phyloP scores from a whole-genome alignment of 805 yeast species.

The Cyberlindnera americana region DNA sequence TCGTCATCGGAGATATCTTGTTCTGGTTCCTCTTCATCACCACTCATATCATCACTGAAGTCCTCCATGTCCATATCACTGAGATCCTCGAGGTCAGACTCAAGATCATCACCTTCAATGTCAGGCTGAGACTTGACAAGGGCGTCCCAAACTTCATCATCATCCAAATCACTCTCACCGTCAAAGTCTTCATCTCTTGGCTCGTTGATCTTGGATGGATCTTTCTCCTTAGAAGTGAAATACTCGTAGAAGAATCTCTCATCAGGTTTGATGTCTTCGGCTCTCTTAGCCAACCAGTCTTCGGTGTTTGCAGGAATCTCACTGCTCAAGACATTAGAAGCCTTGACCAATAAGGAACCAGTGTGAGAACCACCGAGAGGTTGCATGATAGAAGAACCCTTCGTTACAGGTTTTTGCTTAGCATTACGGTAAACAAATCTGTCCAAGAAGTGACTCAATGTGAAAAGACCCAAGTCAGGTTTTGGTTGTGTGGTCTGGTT shows the following conservation, averaged over 20 bases:
- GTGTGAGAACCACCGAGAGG: slow-evolving; percentile 87
- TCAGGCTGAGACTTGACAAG: slow-evolving; percentile 73
- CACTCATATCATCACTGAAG: slow-evolving; percentile 42
- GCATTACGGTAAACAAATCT: slow-evolving; percentile 94
- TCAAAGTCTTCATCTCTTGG: slow-evolving; percentile 36
- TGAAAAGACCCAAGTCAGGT: slow-evolving; percentile 88
- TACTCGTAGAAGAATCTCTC: slow-evolving; percentile 87
- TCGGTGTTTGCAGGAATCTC: slow-evolving; percentile 78
- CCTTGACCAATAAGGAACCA: slow-evolving; percentile 62
- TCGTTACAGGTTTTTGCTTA: slow-evolving; percentile 65
- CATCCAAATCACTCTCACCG: slow-evolving; percentile 47
- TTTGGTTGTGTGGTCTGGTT: slow-evolving; percentile 46
- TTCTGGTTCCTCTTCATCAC: slow-evolving; percentile 25
- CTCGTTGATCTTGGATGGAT: slow-evolving; percentile 30
- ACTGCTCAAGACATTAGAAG: slow-evolving; percentile 42
- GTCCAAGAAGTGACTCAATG: slow-evolving; percentile 88
- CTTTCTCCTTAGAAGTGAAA: slow-evolving; percentile 57
- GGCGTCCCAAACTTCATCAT: slow-evolving; percentile 79
- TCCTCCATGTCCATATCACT: slow-evolving; percentile 47
- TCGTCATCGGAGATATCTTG: slow-evolving; percentile 21
- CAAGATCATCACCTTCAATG: slow-evolving; percentile 49
- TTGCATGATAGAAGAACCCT: slow-evolving; percentile 95
- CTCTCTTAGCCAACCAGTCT: slow-evolving; percentile 71
- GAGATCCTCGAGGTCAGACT: slow-evolving; percentile 43
- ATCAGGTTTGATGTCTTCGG: slow-evolving; percentile 72